Conservation (phyloP, 2,329 filamentous ascomycete species). For the Fusarium phyllophilum region DNA sequence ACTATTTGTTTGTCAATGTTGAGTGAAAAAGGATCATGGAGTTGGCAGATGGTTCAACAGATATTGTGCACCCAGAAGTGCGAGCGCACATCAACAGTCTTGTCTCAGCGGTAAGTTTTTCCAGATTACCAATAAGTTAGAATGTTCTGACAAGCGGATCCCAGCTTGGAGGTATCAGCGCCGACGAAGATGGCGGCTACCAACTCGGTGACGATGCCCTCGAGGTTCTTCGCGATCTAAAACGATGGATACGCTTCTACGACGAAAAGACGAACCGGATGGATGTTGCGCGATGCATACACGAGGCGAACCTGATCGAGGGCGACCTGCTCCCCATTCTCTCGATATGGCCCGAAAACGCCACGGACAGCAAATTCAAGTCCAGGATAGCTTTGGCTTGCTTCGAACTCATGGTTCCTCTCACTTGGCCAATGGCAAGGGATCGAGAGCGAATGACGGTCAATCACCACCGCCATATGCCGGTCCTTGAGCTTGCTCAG, state of each 20-base stretch:
- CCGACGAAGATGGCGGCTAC: constrained; percentile 84
- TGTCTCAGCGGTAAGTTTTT: constrained; percentile 81
- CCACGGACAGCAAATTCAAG: constrained; percentile 77
- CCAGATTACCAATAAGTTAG: neutral
- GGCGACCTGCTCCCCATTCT: constrained; percentile 92
- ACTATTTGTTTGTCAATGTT: constrained; percentile 15
- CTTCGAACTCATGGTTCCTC: constrained; percentile 87
- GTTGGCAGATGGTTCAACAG: constrained; percentile 59
- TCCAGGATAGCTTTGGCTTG: constrained; percentile 84
- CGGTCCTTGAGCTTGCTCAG: constrained; percentile 88
- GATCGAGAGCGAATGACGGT: constrained; percentile 84
- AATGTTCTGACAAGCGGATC: constrained; percentile 26
- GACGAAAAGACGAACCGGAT: constrained; percentile 93
- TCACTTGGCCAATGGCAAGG: constrained; percentile 93
- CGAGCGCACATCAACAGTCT: constrained; percentile 93
- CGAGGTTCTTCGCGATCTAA: constrained; percentile 90
- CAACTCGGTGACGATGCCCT: constrained; percentile 92
- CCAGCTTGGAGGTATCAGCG: constrained; percentile 86
- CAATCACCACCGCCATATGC: constrained; percentile 92
- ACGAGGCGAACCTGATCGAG: constrained; percentile 90
- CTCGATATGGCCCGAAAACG: constrained; percentile 79
- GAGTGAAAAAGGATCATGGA: constrained; percentile 59
- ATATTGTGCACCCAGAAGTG: constrained; percentile 88
- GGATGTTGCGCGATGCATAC: constrained; percentile 92
- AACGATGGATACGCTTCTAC: constrained; percentile 94